These are phyloP conservation scores for Sclerotinia sclerotiorum DNA, from an alignment of 2,329 filamentous ascomycete species.

Conservation along the genomic window DNA sequence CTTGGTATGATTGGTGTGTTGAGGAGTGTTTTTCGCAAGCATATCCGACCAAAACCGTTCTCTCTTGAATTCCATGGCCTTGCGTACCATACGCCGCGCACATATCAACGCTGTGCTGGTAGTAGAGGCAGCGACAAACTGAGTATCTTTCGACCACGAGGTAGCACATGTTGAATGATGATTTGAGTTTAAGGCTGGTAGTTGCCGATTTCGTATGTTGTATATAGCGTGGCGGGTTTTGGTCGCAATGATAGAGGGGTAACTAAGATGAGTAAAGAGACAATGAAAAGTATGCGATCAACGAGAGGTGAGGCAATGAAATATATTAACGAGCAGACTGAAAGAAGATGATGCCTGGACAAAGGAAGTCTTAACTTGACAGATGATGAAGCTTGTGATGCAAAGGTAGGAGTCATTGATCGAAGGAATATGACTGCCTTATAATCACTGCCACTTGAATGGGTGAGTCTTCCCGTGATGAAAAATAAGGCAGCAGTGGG, in stretches of 20 bases:
- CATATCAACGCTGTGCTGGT: slow-evolving; percentile 66
- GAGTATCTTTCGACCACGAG: slow-evolving; percentile 69
- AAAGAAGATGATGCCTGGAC: slow-evolving; percentile 36
- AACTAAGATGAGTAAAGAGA: slow-evolving; percentile 20
- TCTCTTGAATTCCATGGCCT: slow-evolving; percentile 64
- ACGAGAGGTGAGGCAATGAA: slow-evolving; percentile 33
- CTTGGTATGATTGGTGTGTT: slow-evolving; percentile 22
- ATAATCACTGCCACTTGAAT: slow-evolving; percentile 31
- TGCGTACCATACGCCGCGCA: slow-evolving; percentile 62
- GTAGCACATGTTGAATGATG: slow-evolving; percentile 59
- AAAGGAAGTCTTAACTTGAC: slow-evolving; percentile 37
- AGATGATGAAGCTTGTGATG: slow-evolving; percentile 34
- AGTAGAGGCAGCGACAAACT: slow-evolving; percentile 69
- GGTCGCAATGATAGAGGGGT: slow-evolving; percentile 16
- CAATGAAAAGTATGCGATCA: slow-evolving; percentile 20
- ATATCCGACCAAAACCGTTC: slow-evolving; percentile 69
- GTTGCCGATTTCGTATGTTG: neutral
- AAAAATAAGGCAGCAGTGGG: slow-evolving; percentile 36
- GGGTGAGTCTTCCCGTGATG: slow-evolving; percentile 28
- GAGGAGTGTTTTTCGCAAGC: slow-evolving; percentile 55
- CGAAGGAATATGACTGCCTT: slow-evolving; percentile 39
- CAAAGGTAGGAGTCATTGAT: slow-evolving; percentile 39
- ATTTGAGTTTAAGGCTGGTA: slow-evolving; percentile 18
- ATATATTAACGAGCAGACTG: slow-evolving; percentile 38
- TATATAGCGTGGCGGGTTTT: slow-evolving; percentile 8